These are phyloP conservation scores for Sporothrix euskadiensis DNA, from an alignment of 2,329 filamentous ascomycete genomes.

Conservation along the genomic window DNA sequence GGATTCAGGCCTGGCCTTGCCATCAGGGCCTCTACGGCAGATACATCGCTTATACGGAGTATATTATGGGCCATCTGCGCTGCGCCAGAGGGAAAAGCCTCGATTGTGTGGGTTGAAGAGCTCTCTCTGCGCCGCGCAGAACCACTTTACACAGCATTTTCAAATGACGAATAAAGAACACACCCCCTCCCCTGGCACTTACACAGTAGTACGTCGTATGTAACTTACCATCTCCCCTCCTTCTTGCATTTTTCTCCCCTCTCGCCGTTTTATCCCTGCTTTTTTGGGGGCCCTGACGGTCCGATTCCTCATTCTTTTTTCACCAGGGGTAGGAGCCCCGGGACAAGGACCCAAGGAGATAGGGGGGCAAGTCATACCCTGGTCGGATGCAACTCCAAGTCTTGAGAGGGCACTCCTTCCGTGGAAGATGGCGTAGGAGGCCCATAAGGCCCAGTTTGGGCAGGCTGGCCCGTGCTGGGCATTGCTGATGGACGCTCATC, in stretches of 20 bases:
- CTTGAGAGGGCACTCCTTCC: neutral
- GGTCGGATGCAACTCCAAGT: neutral
- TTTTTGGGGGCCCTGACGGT: neutral
- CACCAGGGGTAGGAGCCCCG: neutral
- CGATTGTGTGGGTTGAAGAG: neutral
- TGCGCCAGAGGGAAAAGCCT: neutral
- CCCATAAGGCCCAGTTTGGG: neutral
- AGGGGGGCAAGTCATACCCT: neutral
- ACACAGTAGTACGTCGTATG: too few relatives aligned
- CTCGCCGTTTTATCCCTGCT: slow-evolving; percentile 5
- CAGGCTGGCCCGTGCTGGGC: neutral
- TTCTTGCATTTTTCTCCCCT: neutral
- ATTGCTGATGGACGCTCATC: neutral
- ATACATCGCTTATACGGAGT: slow-evolving; percentile 6
- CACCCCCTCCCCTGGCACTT: neutral
- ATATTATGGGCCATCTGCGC: neutral
- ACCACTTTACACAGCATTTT: neutral
- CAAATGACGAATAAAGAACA: too few relatives aligned
- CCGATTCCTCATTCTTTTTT: slow-evolving; percentile 2
- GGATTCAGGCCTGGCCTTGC: neutral
- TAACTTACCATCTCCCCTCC: neutral
- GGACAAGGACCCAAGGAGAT: neutral
- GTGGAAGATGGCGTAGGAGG: neutral
- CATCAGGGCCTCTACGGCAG: neutral
- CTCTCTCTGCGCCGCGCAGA: neutral